Evolutionary conservation across 1,284 basidiomycete species (phyloP).

Genomic region (Golubevia pallescens): DNA sequence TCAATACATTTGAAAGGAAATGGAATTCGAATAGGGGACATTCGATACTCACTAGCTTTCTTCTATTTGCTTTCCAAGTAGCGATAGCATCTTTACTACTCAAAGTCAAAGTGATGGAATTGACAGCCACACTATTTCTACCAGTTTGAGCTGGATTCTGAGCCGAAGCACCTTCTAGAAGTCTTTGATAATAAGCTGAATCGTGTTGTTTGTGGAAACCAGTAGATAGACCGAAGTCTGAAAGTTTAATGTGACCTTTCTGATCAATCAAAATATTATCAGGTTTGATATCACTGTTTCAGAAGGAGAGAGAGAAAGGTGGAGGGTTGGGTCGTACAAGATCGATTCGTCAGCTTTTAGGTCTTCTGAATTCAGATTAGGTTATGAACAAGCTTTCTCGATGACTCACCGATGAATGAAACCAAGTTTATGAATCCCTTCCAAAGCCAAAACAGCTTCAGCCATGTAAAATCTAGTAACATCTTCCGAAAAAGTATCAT

Average conservation of each 20-base stretch:
- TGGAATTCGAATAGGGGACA: not conserved
- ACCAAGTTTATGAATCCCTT: conserved; percentile 97
- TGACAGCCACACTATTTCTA: conserved; percentile 61
- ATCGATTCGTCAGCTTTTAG: not conserved
- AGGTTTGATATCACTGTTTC: conserved; percentile 85
- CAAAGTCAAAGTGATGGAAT: conserved; percentile 61
- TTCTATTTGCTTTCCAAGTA: conserved; percentile 97
- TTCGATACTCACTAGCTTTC: conserved; percentile 79
- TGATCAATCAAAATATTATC: conserved; percentile 97
- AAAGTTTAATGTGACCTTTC: conserved; percentile 90
- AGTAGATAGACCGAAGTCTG: conserved; percentile 92
- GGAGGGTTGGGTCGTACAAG: not conserved
- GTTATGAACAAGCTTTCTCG: no score
- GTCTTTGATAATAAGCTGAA: conserved; percentile 89
- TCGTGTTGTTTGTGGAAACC: conserved; percentile 95
- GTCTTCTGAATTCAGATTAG: no score
- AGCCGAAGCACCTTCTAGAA: conserved; percentile 72
- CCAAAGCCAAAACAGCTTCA: conserved; percentile 95
- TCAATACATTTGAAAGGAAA: not conserved
- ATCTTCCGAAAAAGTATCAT: conserved; percentile 98
- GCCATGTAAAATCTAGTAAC: conserved; percentile 99
- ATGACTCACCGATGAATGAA: conserved; percentile 79
- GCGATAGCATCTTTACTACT: conserved; percentile 71
- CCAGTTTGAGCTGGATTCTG: conserved; percentile 41
- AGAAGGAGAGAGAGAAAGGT: conserved; percentile 1